A percentile compares a stretch with the other conserved stretches of the same genome.
phyloP scores from a whole-genome alignment of 331 rosid species.

The Malus hybrid region DNA sequence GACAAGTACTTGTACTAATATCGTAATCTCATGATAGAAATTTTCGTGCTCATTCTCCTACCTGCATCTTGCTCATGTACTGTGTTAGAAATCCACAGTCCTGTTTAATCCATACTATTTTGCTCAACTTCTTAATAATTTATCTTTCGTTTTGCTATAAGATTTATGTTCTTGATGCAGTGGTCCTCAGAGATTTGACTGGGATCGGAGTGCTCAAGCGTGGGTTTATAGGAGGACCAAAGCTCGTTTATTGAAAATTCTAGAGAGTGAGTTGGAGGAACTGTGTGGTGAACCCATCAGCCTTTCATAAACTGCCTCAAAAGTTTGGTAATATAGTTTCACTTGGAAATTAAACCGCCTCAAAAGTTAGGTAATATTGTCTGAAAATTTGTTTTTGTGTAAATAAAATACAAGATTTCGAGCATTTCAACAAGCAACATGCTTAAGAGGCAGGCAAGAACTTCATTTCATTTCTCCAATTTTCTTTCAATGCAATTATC shows the following conservation, averaged over 20 bases:
- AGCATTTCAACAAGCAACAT: background rate
- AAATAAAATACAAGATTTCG: too few species aligned
- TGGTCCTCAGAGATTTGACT: conserved; percentile 85
- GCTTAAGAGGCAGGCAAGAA: background rate
- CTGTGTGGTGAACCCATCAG: conserved; percentile 58
- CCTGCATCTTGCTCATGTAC: background rate
- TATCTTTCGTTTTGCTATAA: background rate
- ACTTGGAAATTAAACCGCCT: background rate
- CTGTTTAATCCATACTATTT: background rate
- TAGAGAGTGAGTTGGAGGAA: conserved; percentile 62
- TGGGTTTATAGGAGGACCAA: conserved; percentile 82
- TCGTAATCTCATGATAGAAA: background rate
- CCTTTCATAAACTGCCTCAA: conserved; percentile 34
- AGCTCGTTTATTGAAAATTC: conserved; percentile 38
- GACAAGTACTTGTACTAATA: background rate
- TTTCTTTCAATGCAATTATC: background rate
- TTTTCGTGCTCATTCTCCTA: background rate
- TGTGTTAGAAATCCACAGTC: background rate
- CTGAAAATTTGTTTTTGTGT: background rate
- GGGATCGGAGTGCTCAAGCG: conserved; percentile 58
- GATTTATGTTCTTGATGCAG: conserved; percentile 38
- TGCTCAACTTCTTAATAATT: background rate
- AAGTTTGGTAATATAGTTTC: background rate
- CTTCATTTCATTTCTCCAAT: background rate
- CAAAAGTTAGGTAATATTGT: background rate